A percentile compares a stretch with the other conserved stretches of the same genome.
Evolutionary conservation across 192 early-diverging fungal species (phyloP).

Genomic region (Coemansia sp.): DNA sequence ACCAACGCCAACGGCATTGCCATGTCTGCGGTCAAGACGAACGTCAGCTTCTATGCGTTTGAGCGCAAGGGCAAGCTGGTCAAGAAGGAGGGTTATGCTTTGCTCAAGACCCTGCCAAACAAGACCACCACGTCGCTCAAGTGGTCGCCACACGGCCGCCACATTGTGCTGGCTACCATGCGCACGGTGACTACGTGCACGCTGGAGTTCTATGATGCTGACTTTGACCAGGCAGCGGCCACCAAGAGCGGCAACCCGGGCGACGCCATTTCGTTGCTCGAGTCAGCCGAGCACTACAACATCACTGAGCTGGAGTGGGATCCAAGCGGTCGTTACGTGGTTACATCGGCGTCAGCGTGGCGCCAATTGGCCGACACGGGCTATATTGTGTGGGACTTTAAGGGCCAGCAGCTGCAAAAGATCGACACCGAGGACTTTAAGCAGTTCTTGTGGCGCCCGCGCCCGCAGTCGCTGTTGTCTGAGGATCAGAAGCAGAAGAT

Average conservation of each 20-base stretch:
- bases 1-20: conserved; percentile 55
- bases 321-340: conserved; percentile 94
- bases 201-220: conserved; percentile 92
- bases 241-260: conserved; percentile 58
- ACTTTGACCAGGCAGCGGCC: conserved; percentile 65
- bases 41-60: conserved; percentile 83
- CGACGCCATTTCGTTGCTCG: conserved; percentile 66
- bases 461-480: conserved; percentile 78
- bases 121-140: conserved; percentile 80
- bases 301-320: conserved; percentile 98
- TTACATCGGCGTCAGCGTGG: conserved; percentile 84
- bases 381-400: conserved; percentile 88
- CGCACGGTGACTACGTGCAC: conserved; percentile 72
- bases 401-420: conserved; percentile 77
- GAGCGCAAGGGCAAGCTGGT: conserved; percentile 69
- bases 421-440: conserved; percentile 79
- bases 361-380: conserved; percentile 85
- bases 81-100: conserved; percentile 68
- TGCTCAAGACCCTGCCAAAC: conserved; percentile 79
- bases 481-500: conserved; percentile 81
- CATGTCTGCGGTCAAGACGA: conserved; percentile 60
- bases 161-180: conserved; percentile 84
- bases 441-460: conserved; percentile 95
- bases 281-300: conserved; percentile 87
- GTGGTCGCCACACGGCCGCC: conserved; percentile 97